phyloP scores from a whole-genome alignment of 805 yeast species.

The Geotrichum ghanense region DNA sequence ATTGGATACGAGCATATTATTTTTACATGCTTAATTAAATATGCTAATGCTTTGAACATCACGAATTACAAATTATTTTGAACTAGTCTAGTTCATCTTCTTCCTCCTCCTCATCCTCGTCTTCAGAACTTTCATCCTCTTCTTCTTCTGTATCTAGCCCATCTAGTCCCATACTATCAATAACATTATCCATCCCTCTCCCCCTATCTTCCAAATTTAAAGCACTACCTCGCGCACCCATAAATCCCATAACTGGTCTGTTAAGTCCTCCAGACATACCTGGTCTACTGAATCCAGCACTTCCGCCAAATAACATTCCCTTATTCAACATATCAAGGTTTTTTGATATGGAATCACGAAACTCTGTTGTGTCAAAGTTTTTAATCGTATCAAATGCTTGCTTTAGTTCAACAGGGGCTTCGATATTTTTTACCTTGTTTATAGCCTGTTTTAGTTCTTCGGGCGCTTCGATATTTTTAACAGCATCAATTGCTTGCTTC shows the following conservation, averaged over 20 bases:
- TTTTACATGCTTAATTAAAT: no score
- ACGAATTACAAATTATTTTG: no score
- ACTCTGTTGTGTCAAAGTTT: neutral
- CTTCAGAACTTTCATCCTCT: neutral
- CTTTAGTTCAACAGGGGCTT: neutral
- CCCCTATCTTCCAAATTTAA: no score
- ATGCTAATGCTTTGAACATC: no score
- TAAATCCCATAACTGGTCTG: neutral
- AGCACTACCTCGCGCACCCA: no score
- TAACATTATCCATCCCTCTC: neutral
- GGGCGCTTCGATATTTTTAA: neutral
- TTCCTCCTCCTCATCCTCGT: neutral
- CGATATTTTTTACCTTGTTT: neutral
- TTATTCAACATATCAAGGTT: no score
- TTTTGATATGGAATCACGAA: no score
- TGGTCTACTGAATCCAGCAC: no score
- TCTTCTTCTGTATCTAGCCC: conserved; percentile 1
- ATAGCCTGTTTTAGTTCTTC: neutral
- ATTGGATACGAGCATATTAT: no score
- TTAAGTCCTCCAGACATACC: neutral
- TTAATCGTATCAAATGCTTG: neutral
- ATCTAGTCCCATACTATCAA: conserved; percentile 1
- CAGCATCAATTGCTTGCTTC: neutral
- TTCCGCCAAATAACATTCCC: no score
- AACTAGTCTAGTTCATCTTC: neutral